Conservation (phyloP, 2,329 filamentous ascomycete genomes). For the Trichoderma pleuroti region DNA sequence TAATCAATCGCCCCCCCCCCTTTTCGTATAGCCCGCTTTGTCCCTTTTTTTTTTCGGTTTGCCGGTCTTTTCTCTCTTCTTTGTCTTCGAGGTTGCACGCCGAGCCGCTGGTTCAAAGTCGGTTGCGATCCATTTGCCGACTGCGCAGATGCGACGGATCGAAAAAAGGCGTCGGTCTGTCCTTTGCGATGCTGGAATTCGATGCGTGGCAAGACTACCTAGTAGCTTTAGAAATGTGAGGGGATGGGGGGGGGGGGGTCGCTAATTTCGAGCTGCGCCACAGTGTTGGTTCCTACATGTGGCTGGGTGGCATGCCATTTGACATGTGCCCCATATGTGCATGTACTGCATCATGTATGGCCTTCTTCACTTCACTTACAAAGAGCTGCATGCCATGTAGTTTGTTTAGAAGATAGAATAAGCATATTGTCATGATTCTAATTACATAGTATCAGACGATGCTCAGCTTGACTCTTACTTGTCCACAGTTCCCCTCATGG, state of each 20-base stretch:
- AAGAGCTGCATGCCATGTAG: no score
- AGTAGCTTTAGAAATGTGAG: background rate
- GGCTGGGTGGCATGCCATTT: background rate
- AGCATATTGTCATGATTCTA: background rate
- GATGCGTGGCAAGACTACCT: conserved; percentile 10
- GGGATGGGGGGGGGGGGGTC: background rate
- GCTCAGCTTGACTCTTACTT: background rate
- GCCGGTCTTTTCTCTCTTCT: background rate
- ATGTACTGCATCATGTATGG: background rate
- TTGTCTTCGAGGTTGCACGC: background rate
- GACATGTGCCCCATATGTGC: background rate
- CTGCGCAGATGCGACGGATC: background rate
- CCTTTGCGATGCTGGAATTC: background rate
- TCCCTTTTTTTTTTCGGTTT: background rate
- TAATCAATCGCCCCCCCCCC: background rate
- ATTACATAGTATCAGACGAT: background rate
- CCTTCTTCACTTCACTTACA: background rate
- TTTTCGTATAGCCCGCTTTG: background rate
- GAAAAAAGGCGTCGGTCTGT: background rate
- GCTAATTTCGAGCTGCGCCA: background rate
- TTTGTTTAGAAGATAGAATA: no score
- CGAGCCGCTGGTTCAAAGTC: background rate
- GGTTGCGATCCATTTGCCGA: conserved; percentile 13
- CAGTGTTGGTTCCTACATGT: background rate
- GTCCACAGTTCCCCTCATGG: conserved; percentile 26